Base-by-base conservation (phyloP, 441 rosid genomes). In the Omphalea diandra region DNA sequence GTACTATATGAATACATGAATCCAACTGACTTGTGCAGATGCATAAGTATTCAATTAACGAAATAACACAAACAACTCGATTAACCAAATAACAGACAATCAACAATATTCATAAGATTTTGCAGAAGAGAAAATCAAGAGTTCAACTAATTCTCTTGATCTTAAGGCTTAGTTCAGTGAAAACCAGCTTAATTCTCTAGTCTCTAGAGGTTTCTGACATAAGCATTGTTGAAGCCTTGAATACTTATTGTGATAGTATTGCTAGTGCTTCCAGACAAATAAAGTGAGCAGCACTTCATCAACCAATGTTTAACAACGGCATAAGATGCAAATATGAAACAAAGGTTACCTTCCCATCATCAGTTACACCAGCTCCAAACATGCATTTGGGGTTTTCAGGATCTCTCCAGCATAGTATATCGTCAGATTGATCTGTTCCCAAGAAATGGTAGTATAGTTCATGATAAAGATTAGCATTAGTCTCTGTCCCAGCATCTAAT, bases 401-500 rank as follows among this genome's bases (percentile, higher is more conserved):
- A 83, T 95, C 98, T 80, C 57, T 89, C 95, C 97, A 95, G 87
- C 99, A 95, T 69, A 90, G 75, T 72, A 90, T 81, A 84, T 96
- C 99, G 71, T 91, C 88, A 60, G 91, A 85, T 46, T 96, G 98
- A 77, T 87, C 89, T 0, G 88, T 83, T 49, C 99, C 98, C 49
- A 96, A 35, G 40, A 87, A 78, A 86, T 96, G 99, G 80, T 93
- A 91, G 81, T 83, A 90, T 24, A 91, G 53, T 82, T 91, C 88
- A 1, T 93, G 92, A 75, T 86, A 75, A 58, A 91, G 97, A 73
- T 86, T 95, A 8, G 95, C 63, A 73, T 84, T 82, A 5, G 97
- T 95, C 88, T 93, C 98, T 1, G 93, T 95, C 10, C 98, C 99
- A 63, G 99, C 98, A 82, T 95, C 99, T 15, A 91, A 49, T 26